Base-by-base conservation (phyloP, 345 rosid genomes). In the Kandelia obovata region DNA sequence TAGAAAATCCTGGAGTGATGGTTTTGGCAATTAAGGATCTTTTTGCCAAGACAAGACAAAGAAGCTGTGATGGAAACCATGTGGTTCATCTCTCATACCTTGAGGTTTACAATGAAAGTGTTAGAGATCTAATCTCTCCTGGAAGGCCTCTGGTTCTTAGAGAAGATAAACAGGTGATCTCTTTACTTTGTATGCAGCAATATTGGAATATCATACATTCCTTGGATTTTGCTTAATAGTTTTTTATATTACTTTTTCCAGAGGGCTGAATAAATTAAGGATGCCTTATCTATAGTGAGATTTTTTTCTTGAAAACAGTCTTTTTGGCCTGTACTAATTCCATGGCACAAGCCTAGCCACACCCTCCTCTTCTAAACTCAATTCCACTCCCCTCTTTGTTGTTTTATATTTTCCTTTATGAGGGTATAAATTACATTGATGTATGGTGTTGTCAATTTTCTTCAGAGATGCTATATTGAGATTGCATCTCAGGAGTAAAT, bases 1-100 rank as follows among this genome's bases (percentile, higher is more conserved):
- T 91, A 73, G 92, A 88, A 75, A 93, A 85, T 79, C 98, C 96
- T 5, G 98, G 98, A n/a, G 98, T 93, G 34, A 93, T 89, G 97
- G 98, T 88, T 76, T 85, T 89, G 81, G 98, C 98, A 46, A 93
- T 93, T 69, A 93, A 91, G 75, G 96, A 93, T 71, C 84, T 93
- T 66, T 93, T 93, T 65, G 83, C 87, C 61, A 93, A 91, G 70
- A 79, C 91, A 66, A 93, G 97, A 69, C 88, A 89, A 55, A 87
- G 92, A 76, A 93, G 98, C 74, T 83, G 80, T 67, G 97, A 93
- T 74, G 97, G 96, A 68, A 89, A 89, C 77, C 97, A 93, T 65
- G 82, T 65, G 23, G 98, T 91, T 81, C 97, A 89, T 69, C 94
- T 93, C 52, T 93, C 94, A 5, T 93, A 93, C 81, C 98, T 93